Conservation (phyloP, 2,329 filamentous ascomycete species). For the Aspergillus sclerotialis region DNA sequence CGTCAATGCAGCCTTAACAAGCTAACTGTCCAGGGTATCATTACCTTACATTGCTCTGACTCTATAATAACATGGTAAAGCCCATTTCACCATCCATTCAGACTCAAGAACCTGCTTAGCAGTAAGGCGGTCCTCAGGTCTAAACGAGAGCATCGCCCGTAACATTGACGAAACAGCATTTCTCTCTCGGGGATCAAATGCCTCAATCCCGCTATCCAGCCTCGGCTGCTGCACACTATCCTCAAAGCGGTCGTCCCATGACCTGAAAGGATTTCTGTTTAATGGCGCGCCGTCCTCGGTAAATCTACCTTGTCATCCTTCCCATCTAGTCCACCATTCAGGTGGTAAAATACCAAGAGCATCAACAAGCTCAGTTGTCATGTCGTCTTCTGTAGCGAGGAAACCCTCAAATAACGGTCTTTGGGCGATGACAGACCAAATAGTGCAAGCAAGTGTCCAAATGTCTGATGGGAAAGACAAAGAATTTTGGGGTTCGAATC, state of each 20-base stretch:
- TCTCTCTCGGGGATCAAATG: constrained; percentile 16
- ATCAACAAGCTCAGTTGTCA: constrained; percentile 25
- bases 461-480: constrained; percentile 32
- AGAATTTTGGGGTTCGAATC: constrained; percentile 27
- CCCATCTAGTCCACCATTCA: constrained; percentile 22
- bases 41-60: too few relatives aligned
- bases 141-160: constrained; percentile 21
- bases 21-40: too few relatives aligned
- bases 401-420: constrained; percentile 22
- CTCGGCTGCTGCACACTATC: constrained; percentile 21
- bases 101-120: constrained; percentile 18
- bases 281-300: constrained; percentile 19
- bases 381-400: constrained; percentile 20
- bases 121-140: constrained; percentile 16
- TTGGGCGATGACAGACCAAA: constrained; percentile 30
- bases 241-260: constrained; percentile 20
- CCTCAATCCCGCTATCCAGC: constrained; percentile 11
- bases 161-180: constrained; percentile 20
- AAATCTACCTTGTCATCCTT: constrained; percentile 13
- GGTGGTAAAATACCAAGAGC: constrained; percentile 22
- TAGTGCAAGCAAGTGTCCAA: constrained; percentile 34
- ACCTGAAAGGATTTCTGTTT: constrained; percentile 12
- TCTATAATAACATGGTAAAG: too few relatives aligned
- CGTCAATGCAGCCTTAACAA: too few relatives aligned
- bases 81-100: constrained; percentile 26